Evolutionary conservation across 805 yeast species (phyloP).

Genomic region (Candida orba): DNA sequence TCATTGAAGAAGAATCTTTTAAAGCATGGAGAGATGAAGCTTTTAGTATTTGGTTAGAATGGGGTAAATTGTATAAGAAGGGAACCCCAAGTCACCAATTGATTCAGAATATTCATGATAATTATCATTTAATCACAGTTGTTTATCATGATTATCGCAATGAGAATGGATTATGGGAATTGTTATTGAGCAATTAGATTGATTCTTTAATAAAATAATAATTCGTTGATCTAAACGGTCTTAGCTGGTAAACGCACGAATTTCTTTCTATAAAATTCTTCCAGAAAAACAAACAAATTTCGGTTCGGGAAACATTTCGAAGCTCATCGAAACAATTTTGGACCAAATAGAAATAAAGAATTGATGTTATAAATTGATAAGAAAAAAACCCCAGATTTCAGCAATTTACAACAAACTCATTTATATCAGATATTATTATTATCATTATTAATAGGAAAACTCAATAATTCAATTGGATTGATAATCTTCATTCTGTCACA

Average conservation of each 20-base stretch:
- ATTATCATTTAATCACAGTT: slow-evolving; percentile 73
- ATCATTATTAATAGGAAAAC: no score
- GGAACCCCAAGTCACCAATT: slow-evolving; percentile 48
- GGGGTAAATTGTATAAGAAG: slow-evolving; percentile 74
- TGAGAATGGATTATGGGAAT: slow-evolving; percentile 72
- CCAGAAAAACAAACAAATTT: neutral
- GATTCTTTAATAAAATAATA: no score
- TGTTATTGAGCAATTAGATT: slow-evolving; percentile 27
- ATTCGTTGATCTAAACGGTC: no score
- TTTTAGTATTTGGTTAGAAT: slow-evolving; percentile 81
- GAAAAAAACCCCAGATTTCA: no score
- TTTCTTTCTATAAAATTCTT: no score
- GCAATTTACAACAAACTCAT: no score
- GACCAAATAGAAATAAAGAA: no score
- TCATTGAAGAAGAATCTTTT: slow-evolving; percentile 87
- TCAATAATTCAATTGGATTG: no score
- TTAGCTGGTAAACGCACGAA: no score
- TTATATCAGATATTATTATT: no score
- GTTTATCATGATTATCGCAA: slow-evolving; percentile 78
- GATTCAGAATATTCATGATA: slow-evolving; percentile 51
- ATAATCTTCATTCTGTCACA: no score
- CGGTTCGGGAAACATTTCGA: neutral
- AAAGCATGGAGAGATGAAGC: slow-evolving; percentile 97
- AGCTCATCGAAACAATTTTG: neutral
- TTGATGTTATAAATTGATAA: no score